Evolutionary conservation across 78 protist genomes (phyloP).

Genomic region (Emiliania huxleyi): DNA sequence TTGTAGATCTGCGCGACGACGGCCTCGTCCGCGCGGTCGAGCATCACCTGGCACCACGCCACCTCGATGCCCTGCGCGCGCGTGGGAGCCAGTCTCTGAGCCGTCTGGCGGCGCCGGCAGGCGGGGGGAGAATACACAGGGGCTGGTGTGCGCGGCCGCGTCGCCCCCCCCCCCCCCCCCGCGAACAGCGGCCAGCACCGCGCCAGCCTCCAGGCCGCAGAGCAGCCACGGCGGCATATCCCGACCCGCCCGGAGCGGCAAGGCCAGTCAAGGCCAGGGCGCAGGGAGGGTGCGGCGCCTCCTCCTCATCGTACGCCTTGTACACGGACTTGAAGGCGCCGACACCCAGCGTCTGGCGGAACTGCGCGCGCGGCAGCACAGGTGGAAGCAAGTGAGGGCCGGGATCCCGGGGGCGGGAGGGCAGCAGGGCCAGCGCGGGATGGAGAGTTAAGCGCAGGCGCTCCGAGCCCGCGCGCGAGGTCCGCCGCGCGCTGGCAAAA

Average conservation of each 20-base stretch:
- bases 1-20: not conserved
- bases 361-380: not conserved
- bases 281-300: no score
- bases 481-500: not conserved
- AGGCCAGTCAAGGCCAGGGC: no score
- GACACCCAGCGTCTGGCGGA: constrained; percentile 34
- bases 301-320: constrained; percentile 72
- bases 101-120: no score
- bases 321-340: constrained; percentile 76
- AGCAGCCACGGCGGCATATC: no score
- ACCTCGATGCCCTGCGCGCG: constrained; percentile 69
- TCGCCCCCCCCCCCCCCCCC: no score
- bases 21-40: not conserved
- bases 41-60: constrained; percentile 84
- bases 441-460: not conserved
- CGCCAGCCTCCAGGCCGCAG: no score
- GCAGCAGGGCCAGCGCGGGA: not conserved
- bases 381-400: not conserved
- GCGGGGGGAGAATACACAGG: no score
- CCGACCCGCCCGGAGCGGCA: no score
- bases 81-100: not conserved
- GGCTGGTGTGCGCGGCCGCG: no score
- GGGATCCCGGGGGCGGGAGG: not conserved
- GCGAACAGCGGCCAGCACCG: no score
- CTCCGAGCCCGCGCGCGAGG: not conserved